Evolutionary conservation across 192 early-diverging fungal genomes (phyloP).

Genomic region (Coemansia sp.): DNA sequence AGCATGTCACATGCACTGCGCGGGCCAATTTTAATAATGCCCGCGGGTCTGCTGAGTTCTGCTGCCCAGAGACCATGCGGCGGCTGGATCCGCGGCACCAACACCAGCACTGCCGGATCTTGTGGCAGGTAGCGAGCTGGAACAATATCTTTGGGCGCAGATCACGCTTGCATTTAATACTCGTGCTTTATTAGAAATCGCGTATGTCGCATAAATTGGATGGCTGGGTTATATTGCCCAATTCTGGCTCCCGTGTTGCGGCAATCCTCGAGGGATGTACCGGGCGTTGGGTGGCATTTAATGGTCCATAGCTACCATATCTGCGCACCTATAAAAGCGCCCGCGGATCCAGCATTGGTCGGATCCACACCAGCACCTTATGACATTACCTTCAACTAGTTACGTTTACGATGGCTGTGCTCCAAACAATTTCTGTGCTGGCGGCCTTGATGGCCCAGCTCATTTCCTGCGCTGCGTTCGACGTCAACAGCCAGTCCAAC

Average conservation of each 20-base stretch:
- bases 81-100: too few species aligned
- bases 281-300: too few species aligned
- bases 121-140: constrained; percentile 1
- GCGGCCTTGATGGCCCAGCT: not conserved
- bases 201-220: constrained; percentile 12
- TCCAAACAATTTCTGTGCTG: not conserved
- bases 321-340: too few species aligned
- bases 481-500: constrained; percentile 34
- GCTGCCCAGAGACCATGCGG: too few species aligned
- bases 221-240: not conserved
- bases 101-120: not conserved
- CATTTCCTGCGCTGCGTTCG: constrained; percentile 7
- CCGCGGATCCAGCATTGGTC: too few species aligned
- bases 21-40: not conserved
- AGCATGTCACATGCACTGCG: too few species aligned
- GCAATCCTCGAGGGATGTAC: too few species aligned
- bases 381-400: too few species aligned
- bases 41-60: not conserved
- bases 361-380: too few species aligned
- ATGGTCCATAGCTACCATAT: too few species aligned
- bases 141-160: not conserved
- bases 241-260: too few species aligned
- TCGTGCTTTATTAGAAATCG: constrained; percentile 1
- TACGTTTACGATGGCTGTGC: too few species aligned
- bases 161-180: constrained; percentile 11